phyloP scores from a whole-genome alignment of 2,329 filamentous ascomycete genomes.

The Zymoseptoria ardabiliae region DNA sequence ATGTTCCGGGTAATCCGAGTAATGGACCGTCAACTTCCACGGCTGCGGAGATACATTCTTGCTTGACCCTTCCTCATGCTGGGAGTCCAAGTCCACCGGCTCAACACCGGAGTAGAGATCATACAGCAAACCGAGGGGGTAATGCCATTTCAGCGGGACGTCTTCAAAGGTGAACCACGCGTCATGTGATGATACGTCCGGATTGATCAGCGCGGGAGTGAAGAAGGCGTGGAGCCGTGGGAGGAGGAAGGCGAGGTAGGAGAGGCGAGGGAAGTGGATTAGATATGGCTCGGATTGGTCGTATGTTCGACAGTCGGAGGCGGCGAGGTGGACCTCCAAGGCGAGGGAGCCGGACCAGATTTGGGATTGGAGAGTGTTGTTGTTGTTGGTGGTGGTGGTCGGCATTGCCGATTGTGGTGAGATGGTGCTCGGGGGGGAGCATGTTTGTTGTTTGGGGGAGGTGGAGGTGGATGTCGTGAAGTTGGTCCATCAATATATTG shows the following conservation, averaged over 20 bases:
- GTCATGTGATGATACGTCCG: slow-evolving; percentile 44
- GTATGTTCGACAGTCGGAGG: slow-evolving; percentile 53
- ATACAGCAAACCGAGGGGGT: slow-evolving; percentile 60
- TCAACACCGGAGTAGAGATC: slow-evolving; percentile 59
- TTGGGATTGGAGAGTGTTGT: slow-evolving; percentile 36
- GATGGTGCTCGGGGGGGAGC: neutral
- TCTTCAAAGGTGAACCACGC: slow-evolving; percentile 61
- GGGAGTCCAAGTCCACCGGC: slow-evolving; percentile 31
- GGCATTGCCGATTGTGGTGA: slow-evolving; percentile 19
- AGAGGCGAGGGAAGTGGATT: slow-evolving; percentile 57
- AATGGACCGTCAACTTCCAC: slow-evolving; percentile 58
- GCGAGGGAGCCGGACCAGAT: slow-evolving; percentile 55
- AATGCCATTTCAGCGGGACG: slow-evolving; percentile 65
- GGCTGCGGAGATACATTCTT: slow-evolving; percentile 36
- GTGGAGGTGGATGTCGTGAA: slow-evolving; percentile 2
- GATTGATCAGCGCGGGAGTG: slow-evolving; percentile 49
- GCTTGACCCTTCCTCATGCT: slow-evolving; percentile 1
- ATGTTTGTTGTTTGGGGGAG: slow-evolving; percentile 2
- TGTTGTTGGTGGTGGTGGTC: slow-evolving; percentile 9
- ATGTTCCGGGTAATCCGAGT: slow-evolving; percentile 50
- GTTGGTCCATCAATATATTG: neutral
- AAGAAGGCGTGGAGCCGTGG: slow-evolving; percentile 59
- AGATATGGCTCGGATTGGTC: slow-evolving; percentile 55
- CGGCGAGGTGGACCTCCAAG: slow-evolving; percentile 52
- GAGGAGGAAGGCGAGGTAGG: slow-evolving; percentile 61